Conservation (phyloP, 2,329 filamentous ascomycete genomes). For the Aspergillus tubingensis region DNA sequence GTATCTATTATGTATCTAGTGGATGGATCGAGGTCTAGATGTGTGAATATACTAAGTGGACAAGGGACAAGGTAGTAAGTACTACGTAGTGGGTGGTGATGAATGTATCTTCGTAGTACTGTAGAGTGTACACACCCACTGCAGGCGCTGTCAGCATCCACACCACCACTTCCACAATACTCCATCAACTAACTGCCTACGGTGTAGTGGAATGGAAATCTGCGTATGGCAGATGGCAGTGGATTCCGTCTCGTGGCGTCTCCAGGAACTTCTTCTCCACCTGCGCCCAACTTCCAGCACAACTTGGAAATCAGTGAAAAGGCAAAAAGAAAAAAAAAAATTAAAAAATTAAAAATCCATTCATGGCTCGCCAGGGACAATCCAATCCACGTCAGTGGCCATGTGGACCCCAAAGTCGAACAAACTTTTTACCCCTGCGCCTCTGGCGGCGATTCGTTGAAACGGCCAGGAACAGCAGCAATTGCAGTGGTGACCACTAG, state of each 20-base stretch:
- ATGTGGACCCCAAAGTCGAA: not conserved
- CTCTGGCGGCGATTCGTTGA: not conserved
- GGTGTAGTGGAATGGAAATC: not conserved
- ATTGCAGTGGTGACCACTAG: not conserved
- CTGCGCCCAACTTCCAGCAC: no score
- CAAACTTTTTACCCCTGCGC: constrained; percentile 5
- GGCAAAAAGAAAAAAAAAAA: no score
- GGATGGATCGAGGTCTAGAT: no score
- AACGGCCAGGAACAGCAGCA: not conserved
- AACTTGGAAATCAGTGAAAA: not conserved
- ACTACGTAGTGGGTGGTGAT: no score
- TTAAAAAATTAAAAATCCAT: no score
- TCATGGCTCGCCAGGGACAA: not conserved
- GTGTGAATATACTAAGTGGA: not conserved
- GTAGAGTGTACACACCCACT: not conserved
- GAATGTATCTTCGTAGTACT: not conserved
- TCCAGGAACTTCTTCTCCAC: no score
- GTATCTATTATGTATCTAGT: no score
- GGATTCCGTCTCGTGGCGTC: not conserved
- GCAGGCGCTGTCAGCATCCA: not conserved
- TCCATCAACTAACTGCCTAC: no score
- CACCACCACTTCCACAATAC: not conserved
- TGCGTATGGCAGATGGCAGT: not conserved
- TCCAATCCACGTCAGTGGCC: constrained; percentile 3
- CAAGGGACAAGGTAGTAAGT: no score